Percentiles rank a stretch among this genome's conserved stretches.
These are phyloP conservation scores for Boletus reticuloceps DNA, from an alignment of 768 basidiomycete genomes.

Conservation along the genomic window DNA sequence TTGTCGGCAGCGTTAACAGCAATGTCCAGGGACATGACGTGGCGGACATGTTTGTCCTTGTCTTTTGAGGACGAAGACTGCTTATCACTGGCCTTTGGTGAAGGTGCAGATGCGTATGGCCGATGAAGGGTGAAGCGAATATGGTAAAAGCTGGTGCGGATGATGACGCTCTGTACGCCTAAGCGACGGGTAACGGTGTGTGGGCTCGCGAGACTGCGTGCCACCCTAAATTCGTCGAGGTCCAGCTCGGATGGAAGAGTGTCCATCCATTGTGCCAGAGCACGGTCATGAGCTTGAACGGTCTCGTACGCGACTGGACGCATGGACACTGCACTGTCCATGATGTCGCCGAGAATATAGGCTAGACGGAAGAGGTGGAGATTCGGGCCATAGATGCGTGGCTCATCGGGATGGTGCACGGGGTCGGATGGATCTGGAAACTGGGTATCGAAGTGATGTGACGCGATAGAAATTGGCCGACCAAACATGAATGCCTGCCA, in stretches of 20 bases:
- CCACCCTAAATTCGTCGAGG: slow-evolving; percentile 73
- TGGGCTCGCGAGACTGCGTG: slow-evolving; percentile 65
- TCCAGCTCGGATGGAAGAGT: slow-evolving; percentile 71
- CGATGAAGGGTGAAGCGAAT: slow-evolving; percentile 84
- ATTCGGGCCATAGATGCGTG: slow-evolving; percentile 72
- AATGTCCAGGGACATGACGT: slow-evolving; percentile 63
- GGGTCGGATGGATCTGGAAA: slow-evolving; percentile 65
- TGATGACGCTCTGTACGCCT: slow-evolving; percentile 80
- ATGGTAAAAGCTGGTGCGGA: slow-evolving; percentile 74
- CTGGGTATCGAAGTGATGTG: slow-evolving; percentile 82
- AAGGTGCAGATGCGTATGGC: slow-evolving; percentile 53
- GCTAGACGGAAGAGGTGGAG: slow-evolving; percentile 75
- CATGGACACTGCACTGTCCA: slow-evolving; percentile 80
- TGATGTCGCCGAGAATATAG: slow-evolving; percentile 77
- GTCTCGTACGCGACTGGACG: slow-evolving; percentile 77
- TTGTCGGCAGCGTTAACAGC: slow-evolving; percentile 77
- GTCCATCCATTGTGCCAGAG: slow-evolving; percentile 73
- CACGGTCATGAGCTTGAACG: slow-evolving; percentile 68
- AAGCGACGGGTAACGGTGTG: slow-evolving; percentile 58
- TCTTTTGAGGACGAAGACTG: slow-evolving; percentile 30
- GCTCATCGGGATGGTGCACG: slow-evolving; percentile 42
- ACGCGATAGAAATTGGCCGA: slow-evolving; percentile 68
- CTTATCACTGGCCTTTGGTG: slow-evolving; percentile 25
- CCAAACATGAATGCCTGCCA: slow-evolving; percentile 92
- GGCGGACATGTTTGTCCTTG: slow-evolving; percentile 36